A percentile compares a stretch with the other conserved stretches of the same genome.
phyloP scores from a whole-genome alignment of 192 early-diverging fungal species.

The Podila epicladia region DNA sequence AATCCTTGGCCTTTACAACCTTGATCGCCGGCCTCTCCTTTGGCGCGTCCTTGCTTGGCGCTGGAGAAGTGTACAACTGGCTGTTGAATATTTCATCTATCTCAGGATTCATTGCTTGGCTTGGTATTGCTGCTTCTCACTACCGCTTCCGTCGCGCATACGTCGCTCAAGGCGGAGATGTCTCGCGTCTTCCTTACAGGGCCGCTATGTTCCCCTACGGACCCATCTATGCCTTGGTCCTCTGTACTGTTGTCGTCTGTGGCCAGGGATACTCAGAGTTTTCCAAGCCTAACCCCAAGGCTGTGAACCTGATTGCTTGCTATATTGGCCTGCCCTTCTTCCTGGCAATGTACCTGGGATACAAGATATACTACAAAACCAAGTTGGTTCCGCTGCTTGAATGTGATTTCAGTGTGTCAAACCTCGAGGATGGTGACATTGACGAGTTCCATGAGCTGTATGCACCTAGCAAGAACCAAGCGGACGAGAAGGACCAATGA shows the following conservation, averaged over 20 bases:
- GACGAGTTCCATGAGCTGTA: conserved; percentile 47
- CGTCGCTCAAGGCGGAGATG: conserved; percentile 69
- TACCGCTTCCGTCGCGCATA: conserved; percentile 88
- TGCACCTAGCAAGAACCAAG: conserved; percentile 42
- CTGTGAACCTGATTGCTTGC: conserved; percentile 62
- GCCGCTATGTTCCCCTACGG: conserved; percentile 82
- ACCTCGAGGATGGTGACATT: conserved; percentile 47
- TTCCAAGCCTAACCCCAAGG: conserved; percentile 65
- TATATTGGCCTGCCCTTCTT: conserved; percentile 75
- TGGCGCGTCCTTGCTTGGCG: conserved; percentile 62
- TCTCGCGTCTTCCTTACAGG: conserved; percentile 74
- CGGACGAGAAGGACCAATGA: conserved; percentile 41
- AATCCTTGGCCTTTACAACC: conserved; percentile 61
- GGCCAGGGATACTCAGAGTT: conserved; percentile 72
- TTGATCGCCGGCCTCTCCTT: conserved; percentile 69
- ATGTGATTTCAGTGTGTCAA: conserved; percentile 63
- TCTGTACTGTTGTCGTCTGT: conserved; percentile 70
- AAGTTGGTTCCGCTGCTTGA: conserved; percentile 70
- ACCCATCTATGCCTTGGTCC: conserved; percentile 72
- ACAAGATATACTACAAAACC: conserved; percentile 72
- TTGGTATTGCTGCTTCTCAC: conserved; percentile 86
- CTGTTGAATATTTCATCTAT: conserved; percentile 78
- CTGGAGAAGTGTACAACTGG: conserved; percentile 72
- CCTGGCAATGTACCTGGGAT: conserved; percentile 65
- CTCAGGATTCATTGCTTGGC: conserved; percentile 86